Evolutionary conservation across 352 stramenopile genomes (phyloP), one percentile per base, ranked within the genome.

Genomic region (Globisporangium recalcitrans): DNA sequence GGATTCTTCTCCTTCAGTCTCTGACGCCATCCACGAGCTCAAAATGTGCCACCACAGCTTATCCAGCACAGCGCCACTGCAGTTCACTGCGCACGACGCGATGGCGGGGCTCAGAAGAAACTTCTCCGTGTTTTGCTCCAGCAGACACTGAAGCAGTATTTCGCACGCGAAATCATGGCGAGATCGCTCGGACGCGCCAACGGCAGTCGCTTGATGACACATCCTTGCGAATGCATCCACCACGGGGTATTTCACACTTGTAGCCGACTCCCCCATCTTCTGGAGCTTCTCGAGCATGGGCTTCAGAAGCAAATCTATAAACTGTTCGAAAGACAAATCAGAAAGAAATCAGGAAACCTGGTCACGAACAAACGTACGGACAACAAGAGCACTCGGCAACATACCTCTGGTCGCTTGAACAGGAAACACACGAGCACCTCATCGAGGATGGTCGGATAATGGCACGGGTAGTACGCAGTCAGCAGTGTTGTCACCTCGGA

Each of bases 381-480:
- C 4, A 49, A 54, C 1, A 24, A 54, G 10, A 55, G 4, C 8
- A 42, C 2, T 1, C 59, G 27, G 42, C 19, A 47, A 56, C 40
- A 49, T 62, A 70, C 64, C 65, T 95, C 85, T 0, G 87, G 87
- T 21, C 85, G 65, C 53, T 87, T 84, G 49, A 95, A 91, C 47
- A 94, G 66, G 44, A 94, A 93, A 0, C 68, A 73, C 0, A 75
- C 80, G 8, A 95, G 60, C 13, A 95, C 78, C 62, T 95, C 79
- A 55, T 95, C 87, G 56, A 95, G 67, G 56, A 95, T 71, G 27
- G 83, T 93, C 21, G 87, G 68, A 60, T 95, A 90, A 48, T 70
- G 78, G 61, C 83, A 94, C 46, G 87, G 87, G 62, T 93, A 95
- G 57, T 92, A 93, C 13, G 81, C 82, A 10, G 80, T 84, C 38